These are phyloP conservation scores for Phytopythium vexans DNA, from an alignment of 352 stramenopile species.

Conservation along the genomic window DNA sequence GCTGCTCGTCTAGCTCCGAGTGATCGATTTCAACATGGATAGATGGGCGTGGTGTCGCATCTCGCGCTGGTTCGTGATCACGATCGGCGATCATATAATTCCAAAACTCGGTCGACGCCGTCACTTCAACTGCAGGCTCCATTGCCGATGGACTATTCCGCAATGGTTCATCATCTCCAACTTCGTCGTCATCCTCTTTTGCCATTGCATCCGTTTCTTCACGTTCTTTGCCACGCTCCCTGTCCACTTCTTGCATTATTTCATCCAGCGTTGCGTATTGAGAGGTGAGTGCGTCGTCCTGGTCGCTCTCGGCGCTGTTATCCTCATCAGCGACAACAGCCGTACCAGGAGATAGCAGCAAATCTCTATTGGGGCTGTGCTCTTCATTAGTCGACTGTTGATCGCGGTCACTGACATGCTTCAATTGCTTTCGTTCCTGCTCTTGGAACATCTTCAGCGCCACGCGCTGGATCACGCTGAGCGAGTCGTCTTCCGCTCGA, in stretches of 20 bases:
- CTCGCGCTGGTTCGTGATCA: neutral
- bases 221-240: neutral
- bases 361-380: too few species aligned
- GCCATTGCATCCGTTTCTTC: neutral
- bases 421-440: constrained; percentile 29
- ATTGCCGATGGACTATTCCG: constrained; percentile 4
- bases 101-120: constrained; percentile 24
- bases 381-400: neutral
- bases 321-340: too few species aligned
- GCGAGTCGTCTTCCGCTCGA: constrained; percentile 60
- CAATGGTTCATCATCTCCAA: constrained; percentile 1
- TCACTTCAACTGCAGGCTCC: constrained; percentile 7
- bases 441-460: constrained; percentile 45
- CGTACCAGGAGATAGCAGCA: too few species aligned
- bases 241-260: constrained; percentile 5
- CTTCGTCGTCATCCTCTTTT: neutral
- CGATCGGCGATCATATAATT: constrained; percentile 18
- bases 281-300: neutral
- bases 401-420: constrained; percentile 13
- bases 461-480: constrained; percentile 60
- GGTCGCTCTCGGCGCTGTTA: too few species aligned
- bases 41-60: neutral
- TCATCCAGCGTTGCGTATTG: constrained; percentile 1
- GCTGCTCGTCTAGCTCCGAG: constrained; percentile 17
- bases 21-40: constrained; percentile 19